These are phyloP conservation scores for Nevesoporus exiguus DNA, from an alignment of 768 basidiomycete genomes.

Conservation along the genomic window DNA sequence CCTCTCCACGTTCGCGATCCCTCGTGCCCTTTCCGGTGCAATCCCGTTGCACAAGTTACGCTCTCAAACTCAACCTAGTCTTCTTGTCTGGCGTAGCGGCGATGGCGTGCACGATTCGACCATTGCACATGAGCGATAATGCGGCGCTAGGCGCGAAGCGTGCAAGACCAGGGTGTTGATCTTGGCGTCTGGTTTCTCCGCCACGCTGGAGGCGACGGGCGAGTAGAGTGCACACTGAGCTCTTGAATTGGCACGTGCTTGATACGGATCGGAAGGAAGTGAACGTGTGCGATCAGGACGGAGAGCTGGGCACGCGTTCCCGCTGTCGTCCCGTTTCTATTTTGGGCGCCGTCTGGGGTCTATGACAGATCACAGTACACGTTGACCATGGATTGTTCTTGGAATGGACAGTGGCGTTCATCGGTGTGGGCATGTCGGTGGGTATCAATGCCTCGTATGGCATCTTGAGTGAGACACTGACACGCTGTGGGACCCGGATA, in stretches of 20 bases:
- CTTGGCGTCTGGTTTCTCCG: constrained; percentile 43
- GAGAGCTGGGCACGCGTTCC: constrained; percentile 49
- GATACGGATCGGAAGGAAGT: constrained; percentile 65
- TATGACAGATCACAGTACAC: neutral
- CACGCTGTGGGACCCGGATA: too few relatives aligned
- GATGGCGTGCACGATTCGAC: constrained; percentile 61
- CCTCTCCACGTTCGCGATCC: constrained; percentile 52
- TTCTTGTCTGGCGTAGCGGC: constrained; percentile 68
- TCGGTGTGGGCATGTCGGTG: constrained; percentile 55
- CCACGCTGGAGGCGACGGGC: constrained; percentile 51
- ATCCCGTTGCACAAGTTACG: constrained; percentile 59
- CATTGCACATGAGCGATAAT: constrained; percentile 49
- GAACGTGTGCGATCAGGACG: constrained; percentile 52
- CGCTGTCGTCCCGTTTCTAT: neutral
- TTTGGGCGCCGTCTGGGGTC: neutral
- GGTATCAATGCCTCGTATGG: too few relatives aligned
- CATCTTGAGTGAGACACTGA: too few relatives aligned
- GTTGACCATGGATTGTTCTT: constrained; percentile 27
- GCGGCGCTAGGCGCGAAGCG: constrained; percentile 50
- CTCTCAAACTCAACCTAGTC: constrained; percentile 57
- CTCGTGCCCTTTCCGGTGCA: constrained; percentile 58
- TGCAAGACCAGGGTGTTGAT: constrained; percentile 54
- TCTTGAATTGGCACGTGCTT: constrained; percentile 63
- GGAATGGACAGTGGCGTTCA: constrained; percentile 50
- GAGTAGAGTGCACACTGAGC: too few relatives aligned